phyloP scores from a whole-genome alignment of 1,284 basidiomycete species.

The Schizophyllum amplum region DNA sequence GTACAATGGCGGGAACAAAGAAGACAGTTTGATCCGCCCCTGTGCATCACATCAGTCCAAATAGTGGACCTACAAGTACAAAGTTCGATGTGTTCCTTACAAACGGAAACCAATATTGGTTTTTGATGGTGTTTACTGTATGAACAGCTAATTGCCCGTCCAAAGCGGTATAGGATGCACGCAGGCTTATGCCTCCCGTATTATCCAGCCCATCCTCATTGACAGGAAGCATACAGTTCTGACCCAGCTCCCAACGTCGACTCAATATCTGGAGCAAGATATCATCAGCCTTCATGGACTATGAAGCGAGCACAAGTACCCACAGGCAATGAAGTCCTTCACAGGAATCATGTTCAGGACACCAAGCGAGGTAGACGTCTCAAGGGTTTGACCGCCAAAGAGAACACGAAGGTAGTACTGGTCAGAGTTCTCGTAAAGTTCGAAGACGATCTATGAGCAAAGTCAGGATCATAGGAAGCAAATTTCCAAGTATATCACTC shows the following conservation, averaged over 20 bases:
- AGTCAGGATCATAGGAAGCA: neutral
- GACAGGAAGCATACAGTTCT: conserved; percentile 26
- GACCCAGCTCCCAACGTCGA: conserved; percentile 25
- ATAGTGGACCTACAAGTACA: no score
- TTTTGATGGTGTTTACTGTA: no score
- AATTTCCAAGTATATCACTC: neutral
- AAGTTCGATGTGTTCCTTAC: no score
- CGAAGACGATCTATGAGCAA: conserved; percentile 24
- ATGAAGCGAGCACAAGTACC: conserved; percentile 10
- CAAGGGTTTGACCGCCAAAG: conserved; percentile 39
- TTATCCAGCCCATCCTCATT: no score
- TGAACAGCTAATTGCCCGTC: no score
- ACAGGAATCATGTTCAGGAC: conserved; percentile 36
- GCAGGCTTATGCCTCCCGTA: no score
- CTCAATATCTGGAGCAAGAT: conserved; percentile 26
- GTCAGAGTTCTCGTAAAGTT: conserved; percentile 27
- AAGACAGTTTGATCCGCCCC: neutral
- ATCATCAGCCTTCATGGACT: neutral
- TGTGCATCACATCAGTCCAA: no score
- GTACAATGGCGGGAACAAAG: neutral
- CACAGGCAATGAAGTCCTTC: conserved; percentile 31
- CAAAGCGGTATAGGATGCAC: no score
- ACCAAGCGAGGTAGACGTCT: conserved; percentile 34
- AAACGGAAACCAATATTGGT: no score
- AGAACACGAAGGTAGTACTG: conserved; percentile 33